Evolutionary conservation across 176 grass and related monocot species (phyloP).

Genomic region (Alopecurus myosuroides): DNA sequence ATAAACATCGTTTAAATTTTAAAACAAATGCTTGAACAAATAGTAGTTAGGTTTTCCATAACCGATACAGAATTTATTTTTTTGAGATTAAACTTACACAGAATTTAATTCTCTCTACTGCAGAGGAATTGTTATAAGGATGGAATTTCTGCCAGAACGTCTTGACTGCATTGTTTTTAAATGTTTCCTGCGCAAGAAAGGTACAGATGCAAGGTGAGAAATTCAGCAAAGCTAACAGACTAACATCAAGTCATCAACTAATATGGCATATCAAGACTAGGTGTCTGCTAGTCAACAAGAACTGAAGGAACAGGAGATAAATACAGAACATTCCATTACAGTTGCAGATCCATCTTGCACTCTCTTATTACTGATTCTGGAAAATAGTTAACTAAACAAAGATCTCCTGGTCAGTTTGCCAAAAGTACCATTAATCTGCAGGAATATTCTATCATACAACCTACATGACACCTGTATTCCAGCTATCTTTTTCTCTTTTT

Average conservation of each 20-base stretch:
- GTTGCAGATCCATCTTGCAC: neutral
- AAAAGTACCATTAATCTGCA: neutral
- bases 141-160: constrained; percentile 86
- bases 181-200: constrained; percentile 55
- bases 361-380: neutral
- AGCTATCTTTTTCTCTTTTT: neutral
- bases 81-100: too few relatives aligned
- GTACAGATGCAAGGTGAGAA: neutral
- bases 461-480: neutral
- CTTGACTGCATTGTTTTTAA: constrained; percentile 68
- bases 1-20: neutral
- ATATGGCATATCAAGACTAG: neutral
- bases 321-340: neutral
- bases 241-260: neutral
- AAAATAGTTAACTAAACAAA: neutral
- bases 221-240: neutral
- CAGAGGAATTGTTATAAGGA: constrained; percentile 51
- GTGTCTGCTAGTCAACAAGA: neutral
- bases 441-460: neutral
- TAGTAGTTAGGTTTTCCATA: neutral
- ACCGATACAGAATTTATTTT: constrained; percentile 69
- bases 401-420: neutral
- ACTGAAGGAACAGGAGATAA: neutral
- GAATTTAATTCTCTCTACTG: constrained; percentile 46
- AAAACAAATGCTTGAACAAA: constrained; percentile 2